Evolutionary conservation across 139 green algal genomes (phyloP).

Genomic region (Chlorella vulgaris): DNA sequence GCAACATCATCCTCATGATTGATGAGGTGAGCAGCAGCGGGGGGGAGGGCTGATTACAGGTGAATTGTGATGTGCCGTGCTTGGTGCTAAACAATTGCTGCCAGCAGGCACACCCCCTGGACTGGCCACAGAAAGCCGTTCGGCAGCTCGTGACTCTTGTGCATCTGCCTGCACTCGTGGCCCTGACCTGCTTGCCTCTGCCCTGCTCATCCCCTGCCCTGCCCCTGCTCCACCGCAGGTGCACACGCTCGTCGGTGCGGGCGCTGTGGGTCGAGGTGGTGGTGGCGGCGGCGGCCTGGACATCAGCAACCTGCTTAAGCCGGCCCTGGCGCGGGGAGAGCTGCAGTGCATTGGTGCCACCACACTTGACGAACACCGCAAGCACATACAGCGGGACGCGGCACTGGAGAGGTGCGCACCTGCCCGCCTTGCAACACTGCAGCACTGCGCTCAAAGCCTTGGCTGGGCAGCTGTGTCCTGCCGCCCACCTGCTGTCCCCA

Average conservation of each 20-base stretch:
- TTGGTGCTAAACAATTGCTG: neutral
- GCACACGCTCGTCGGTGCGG: constrained; percentile 94
- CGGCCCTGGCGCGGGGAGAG: constrained; percentile 79
- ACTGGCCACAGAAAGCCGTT: too few species aligned
- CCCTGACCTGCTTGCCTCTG: too few species aligned
- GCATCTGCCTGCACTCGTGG: too few species aligned
- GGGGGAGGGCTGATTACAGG: too few species aligned
- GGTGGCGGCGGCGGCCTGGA: constrained; percentile 91
- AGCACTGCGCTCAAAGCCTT: neutral
- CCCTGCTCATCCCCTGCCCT: neutral
- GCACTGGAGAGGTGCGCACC: constrained; percentile 79
- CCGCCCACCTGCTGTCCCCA: neutral
- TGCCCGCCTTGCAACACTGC: neutral
- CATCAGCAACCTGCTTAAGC: constrained; percentile 97
- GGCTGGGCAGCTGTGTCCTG: neutral
- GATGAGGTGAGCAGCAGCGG: constrained; percentile 57
- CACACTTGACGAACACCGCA: constrained; percentile 83
- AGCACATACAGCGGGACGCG: constrained; percentile 96
- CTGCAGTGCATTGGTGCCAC: constrained; percentile 89
- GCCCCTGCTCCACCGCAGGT: constrained; percentile 51
- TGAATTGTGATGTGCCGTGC: neutral
- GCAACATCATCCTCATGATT: constrained; percentile 95
- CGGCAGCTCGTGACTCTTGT: neutral
- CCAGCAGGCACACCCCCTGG: too few species aligned
- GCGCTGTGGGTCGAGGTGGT: constrained; percentile 63